Evolutionary conservation across 352 stramenopile species (phyloP), one percentile per base, ranked within the genome.

Genomic region (Pythium folliculosum): DNA sequence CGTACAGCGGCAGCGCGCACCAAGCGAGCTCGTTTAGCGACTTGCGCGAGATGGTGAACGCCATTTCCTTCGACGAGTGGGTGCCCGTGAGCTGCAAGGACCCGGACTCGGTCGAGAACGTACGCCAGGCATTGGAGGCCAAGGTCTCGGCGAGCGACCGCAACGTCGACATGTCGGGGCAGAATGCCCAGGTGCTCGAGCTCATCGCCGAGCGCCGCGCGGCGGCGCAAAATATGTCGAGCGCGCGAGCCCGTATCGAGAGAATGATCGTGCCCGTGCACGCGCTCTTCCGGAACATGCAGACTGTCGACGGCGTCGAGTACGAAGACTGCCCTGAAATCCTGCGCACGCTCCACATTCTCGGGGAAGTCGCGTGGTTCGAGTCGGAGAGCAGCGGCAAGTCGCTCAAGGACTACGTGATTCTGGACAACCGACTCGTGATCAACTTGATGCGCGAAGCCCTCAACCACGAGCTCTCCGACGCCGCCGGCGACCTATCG

Each of bases 351-450:
- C 56, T 74, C 19, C 54, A 70, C 22, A 23, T 63, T 5, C 61
- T 74, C 3, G 68, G 68, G 8, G 68, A 74, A 13, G 49, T 74
- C 22, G 35, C 53, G 16, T 74, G 68, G 68, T 74, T 64, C 32
- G 56, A 74, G 25, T 19, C 49, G 1, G 65, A 67, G 4, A 53
- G 48, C 22, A 19, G 47, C 10, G 58, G 50, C 2, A 40, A 43
- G 7, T 55, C n/a, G 1, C 38, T 67, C n/a, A 59, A 65, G 47
- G 59, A 72, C 25, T 60, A 47, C 25, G 66, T 67, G 40, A 67
- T 72, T 23, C 10, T 72, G 21, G 47, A 73, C 17, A 66, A 63
- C 3, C 72, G 63, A 0, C 67, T 82, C 45, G 72, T 76, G 9
- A 69, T 82, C 16, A 65, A 72, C 27, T 56, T 78, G 5, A 52